phyloP scores from a whole-genome alignment of 1,284 basidiomycete genomes.

The Boletus sp. region DNA sequence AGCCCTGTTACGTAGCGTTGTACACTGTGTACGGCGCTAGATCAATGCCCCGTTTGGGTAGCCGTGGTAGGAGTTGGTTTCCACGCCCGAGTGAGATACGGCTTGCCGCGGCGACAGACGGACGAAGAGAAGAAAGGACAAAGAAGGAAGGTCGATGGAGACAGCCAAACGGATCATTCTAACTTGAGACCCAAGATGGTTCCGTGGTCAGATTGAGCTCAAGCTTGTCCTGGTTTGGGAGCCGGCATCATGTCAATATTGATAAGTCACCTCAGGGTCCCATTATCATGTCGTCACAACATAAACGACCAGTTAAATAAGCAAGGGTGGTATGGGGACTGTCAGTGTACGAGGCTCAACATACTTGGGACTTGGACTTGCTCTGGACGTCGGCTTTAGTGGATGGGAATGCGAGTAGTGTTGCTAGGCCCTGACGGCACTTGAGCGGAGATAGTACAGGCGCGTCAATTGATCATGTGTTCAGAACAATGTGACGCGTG shows the following conservation, averaged over 20 bases:
- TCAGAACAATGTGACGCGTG: too few relatives aligned
- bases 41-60: constrained; percentile 11
- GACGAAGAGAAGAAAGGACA: constrained; percentile 8
- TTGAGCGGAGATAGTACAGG: constrained; percentile 28
- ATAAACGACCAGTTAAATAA: too few relatives aligned
- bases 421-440: constrained; percentile 10
- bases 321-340: not conserved
- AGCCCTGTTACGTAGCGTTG: constrained; percentile 24
- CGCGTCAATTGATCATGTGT: not conserved
- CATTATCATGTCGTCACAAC: not conserved
- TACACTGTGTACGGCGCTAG: constrained; percentile 8
- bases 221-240: not conserved
- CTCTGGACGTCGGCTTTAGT: not conserved
- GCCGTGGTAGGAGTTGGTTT: not conserved
- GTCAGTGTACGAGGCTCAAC: too few relatives aligned
- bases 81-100: constrained; percentile 12
- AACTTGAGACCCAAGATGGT: not conserved
- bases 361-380: too few relatives aligned
- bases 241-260: not conserved
- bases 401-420: not conserved
- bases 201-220: constrained; percentile 5
- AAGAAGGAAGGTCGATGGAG: constrained; percentile 8
- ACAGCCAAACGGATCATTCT: constrained; percentile 6
- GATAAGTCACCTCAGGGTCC: constrained; percentile 18
- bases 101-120: constrained; percentile 21